Evolutionary conservation across 2,329 filamentous ascomycete species (phyloP).

Genomic region (Coniochaeta prunicola): DNA sequence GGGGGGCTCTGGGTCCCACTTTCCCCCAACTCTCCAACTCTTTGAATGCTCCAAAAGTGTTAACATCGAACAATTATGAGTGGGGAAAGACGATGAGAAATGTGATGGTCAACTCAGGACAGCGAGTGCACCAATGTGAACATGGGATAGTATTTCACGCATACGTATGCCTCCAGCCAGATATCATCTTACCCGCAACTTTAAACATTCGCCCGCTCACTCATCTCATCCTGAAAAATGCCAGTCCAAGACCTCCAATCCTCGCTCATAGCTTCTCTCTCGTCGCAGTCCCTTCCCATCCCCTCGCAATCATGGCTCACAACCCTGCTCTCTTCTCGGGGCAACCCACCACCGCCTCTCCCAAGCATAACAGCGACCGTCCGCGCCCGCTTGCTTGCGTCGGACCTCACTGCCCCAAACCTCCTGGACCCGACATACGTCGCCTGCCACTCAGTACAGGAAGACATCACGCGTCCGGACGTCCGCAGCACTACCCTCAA

Average conservation of each 20-base stretch:
- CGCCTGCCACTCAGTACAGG: constrained; percentile 45
- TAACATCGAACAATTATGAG: too few relatives aligned
- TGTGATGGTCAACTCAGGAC: too few relatives aligned
- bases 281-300: constrained; percentile 45
- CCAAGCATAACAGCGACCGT: constrained; percentile 71
- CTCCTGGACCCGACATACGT: constrained; percentile 35
- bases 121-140: too few relatives aligned
- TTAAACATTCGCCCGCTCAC: neutral
- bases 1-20: neutral
- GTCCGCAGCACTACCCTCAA: constrained; percentile 44
- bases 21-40: neutral
- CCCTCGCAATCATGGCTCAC: constrained; percentile 54
- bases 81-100: too few relatives aligned
- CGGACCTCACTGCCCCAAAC: constrained; percentile 62
- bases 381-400: constrained; percentile 69
- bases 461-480: constrained; percentile 31
- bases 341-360: constrained; percentile 50
- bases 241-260: constrained; percentile 26
- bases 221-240: neutral
- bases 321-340: constrained; percentile 48
- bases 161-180: too few relatives aligned
- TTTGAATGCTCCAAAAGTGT: too few relatives aligned
- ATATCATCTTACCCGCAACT: neutral
- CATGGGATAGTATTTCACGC: too few relatives aligned
- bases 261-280: constrained; percentile 45